Base-by-base conservation (phyloP, 2,329 filamentous ascomycete species). In the Dichotomopilus funicola region DNA sequence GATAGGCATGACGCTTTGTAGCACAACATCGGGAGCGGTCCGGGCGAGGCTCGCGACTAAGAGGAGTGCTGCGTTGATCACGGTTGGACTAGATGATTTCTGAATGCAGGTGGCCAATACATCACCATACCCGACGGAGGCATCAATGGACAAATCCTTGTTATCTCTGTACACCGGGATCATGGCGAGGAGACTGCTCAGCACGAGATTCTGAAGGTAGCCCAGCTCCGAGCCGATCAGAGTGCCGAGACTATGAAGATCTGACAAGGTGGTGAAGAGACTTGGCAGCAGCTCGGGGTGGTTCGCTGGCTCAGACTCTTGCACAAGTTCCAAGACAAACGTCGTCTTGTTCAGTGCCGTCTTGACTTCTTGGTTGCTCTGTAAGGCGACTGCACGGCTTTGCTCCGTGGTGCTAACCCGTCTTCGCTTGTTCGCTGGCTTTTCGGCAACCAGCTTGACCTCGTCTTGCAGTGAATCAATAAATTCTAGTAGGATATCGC, bases 1-100 rank as follows among this genome's bases (percentile, higher is more conserved):
- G 51, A 99, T 92, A 10, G 94, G 94, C 94, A 99, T 99, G 53
- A 99, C 89, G 64, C 91, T 96, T 72, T 99, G 92, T 55, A 99
- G 78, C 3, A 99, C 89, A 48, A 95, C 76, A 68, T 96, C 91
- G 0, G 95, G 94, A 0, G 90, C 89, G 62, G 91, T 88, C 41
- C 87, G 87, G 27, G 94, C 92, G 42, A 99, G 78, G 55, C 85
- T 87, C 31, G 92, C 91, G 56, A 97, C 89, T 33, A 99, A 77
- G 7, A 97, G 81, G 11, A 99, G 78, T 4, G 94, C 91, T 5
- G 87, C 85, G 67, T 95, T 96, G 68, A 97, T 95, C 6, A 99
- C 91, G 61, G 96, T 90, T 0, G 91, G 91, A 69, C 88, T 96
- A 33, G 89, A 84, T 0, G 91, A 95, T 59, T 89, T 91, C 66